These are phyloP conservation scores for Catharanthus roseus DNA, from an alignment of 257 asterid genomes.

Conservation along the genomic window DNA sequence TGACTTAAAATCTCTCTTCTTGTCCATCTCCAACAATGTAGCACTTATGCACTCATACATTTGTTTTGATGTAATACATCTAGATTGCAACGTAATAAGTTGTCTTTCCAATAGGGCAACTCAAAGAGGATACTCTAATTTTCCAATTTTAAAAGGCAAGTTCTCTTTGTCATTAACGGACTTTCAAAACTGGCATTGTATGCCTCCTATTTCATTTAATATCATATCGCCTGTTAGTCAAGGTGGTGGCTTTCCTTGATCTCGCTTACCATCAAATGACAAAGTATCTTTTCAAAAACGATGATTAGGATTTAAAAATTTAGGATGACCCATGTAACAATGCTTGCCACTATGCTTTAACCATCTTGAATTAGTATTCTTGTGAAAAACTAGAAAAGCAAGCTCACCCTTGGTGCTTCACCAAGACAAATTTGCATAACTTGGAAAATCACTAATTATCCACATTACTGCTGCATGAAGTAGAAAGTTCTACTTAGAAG, in stretches of 20 bases:
- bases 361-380: constrained; percentile 13
- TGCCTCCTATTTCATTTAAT: too few species aligned
- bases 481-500: not conserved
- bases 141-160: not conserved
- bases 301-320: not conserved
- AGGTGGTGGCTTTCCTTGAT: too few species aligned
- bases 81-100: not conserved
- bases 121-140: not conserved
- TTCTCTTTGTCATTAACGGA: not conserved
- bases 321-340: not conserved
- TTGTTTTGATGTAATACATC: not conserved
- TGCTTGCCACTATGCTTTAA: too few species aligned
- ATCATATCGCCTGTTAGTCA: too few species aligned
- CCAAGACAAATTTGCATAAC: constrained; percentile 15
- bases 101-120: too few species aligned
- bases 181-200: constrained; percentile 10
- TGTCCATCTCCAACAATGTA: not conserved
- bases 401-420: constrained; percentile 23
- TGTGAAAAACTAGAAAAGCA: constrained; percentile 16
- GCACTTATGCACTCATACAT: not conserved
- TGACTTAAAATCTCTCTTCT: not conserved
- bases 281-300: not conserved
- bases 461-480: not conserved
- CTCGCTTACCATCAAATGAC: too few species aligned
- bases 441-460: constrained; percentile 3